Evolutionary conservation across 139 green algal species (phyloP).

Genomic region (Coelastrella sp.): DNA sequence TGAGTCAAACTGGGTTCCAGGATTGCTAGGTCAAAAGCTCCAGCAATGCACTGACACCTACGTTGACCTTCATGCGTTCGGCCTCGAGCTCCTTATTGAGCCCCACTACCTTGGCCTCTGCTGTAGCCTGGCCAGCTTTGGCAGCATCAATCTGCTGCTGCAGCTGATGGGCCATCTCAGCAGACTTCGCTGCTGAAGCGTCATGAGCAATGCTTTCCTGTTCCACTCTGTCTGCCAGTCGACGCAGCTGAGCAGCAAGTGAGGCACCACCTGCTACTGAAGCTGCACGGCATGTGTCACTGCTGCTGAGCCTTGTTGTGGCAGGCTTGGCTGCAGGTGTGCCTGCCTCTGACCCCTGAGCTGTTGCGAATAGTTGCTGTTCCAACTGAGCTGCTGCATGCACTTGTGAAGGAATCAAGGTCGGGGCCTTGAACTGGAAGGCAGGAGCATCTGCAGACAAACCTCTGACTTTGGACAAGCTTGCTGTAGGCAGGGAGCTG

Average conservation of each 20-base stretch:
- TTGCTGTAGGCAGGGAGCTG: background rate
- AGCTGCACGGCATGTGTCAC: background rate
- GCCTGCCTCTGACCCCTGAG: background rate
- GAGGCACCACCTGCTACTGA: background rate
- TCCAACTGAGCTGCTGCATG: conserved; percentile 2
- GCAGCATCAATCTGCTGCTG: conserved; percentile 16
- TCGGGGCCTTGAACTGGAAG: background rate
- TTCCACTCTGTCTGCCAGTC: conserved; percentile 4
- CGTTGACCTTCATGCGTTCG: background rate
- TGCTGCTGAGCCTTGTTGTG: background rate
- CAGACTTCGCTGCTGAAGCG: background rate
- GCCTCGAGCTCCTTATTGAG: background rate
- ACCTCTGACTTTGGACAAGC: background rate
- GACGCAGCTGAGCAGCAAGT: background rate
- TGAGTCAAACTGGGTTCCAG: too few relatives aligned
- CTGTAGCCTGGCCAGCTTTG: background rate
- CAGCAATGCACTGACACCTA: background rate
- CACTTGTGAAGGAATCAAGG: background rate
- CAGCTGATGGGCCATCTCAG: background rate
- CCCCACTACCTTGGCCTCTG: background rate
- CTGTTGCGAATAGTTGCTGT: conserved; percentile 25
- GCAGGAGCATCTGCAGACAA: conserved; percentile 1
- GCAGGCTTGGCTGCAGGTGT: background rate
- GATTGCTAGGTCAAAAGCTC: background rate
- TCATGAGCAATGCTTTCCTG: background rate